Conservation (phyloP, 2,329 filamentous ascomycete genomes). For the Trichophyton simii region DNA sequence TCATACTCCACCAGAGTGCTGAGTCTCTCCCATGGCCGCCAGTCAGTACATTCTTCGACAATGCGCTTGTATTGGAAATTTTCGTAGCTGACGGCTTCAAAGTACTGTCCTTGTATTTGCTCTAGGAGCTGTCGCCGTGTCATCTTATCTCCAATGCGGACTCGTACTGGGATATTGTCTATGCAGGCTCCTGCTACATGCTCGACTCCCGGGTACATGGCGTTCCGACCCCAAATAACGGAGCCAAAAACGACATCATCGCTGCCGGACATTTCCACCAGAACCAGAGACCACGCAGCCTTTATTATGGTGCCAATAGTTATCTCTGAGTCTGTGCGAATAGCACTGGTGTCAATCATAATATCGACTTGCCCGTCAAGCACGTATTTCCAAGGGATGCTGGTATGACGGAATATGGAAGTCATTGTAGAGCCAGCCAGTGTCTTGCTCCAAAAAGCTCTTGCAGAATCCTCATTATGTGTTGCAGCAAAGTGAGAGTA, state of each 20-base stretch:
- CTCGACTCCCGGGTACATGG: constrained; percentile 27
- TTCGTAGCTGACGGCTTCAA: background rate
- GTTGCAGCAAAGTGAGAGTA: background rate
- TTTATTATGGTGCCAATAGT: constrained; percentile 5
- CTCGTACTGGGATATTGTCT: constrained; percentile 32
- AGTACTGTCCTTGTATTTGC: background rate
- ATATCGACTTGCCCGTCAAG: background rate
- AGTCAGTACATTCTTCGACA: background rate
- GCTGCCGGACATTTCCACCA: constrained; percentile 13
- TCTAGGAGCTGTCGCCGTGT: background rate
- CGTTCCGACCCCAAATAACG: constrained; percentile 32
- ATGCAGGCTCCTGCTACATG: constrained; percentile 35
- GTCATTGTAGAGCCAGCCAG: background rate
- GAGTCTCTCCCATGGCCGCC: background rate
- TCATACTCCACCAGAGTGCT: background rate
- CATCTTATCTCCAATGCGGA: constrained; percentile 12
- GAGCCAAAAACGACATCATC: constrained; percentile 34
- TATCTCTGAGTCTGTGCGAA: background rate
- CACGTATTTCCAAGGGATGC: background rate
- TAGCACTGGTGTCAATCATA: background rate
- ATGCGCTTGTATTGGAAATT: background rate
- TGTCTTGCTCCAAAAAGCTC: background rate
- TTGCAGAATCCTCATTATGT: background rate
- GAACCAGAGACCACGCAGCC: constrained; percentile 9
- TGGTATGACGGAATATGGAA: background rate